phyloP scores from a whole-genome alignment of 345 rosid genomes.

The Sonneratia caseolaris region DNA sequence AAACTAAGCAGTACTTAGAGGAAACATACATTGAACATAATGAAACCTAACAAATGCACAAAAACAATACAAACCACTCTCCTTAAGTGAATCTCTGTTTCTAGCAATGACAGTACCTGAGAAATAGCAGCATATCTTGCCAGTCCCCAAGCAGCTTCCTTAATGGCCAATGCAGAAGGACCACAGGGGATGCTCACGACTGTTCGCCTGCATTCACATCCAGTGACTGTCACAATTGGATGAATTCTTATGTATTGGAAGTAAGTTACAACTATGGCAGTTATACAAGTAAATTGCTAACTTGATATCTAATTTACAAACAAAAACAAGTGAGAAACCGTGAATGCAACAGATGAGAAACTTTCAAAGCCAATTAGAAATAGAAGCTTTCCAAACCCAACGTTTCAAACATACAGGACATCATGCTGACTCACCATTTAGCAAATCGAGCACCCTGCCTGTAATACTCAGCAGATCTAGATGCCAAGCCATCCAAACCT shows the following conservation, averaged over 20 bases:
- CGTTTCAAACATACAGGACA: neutral
- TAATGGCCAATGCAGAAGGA: conserved; percentile 91
- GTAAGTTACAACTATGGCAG: too few relatives aligned
- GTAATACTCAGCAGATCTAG: conserved; percentile 98
- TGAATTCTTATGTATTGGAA: neutral
- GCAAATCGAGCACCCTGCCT: conserved; percentile 99
- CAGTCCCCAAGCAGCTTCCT: conserved; percentile 99
- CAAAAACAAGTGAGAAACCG: neutral
- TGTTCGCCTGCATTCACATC: conserved; percentile 59
- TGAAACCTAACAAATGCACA: neutral
- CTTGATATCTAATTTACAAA: neutral
- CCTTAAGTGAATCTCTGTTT: neutral
- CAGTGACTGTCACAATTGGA: neutral
- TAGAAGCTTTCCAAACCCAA: neutral
- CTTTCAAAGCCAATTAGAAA: neutral
- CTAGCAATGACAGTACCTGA: conserved; percentile 38
- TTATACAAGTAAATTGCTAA: too few relatives aligned
- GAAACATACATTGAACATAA: neutral
- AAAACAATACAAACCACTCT: neutral
- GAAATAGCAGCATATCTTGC: conserved; percentile 95
- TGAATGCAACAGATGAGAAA: neutral
- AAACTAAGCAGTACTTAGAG: neutral
- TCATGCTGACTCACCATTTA: conserved; percentile 60
- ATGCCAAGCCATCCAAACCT: conserved; percentile 96
- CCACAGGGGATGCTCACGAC: conserved; percentile 97